phyloP scores from a whole-genome alignment of 2,329 filamentous ascomycete species.

The Apiospora rasikravindrae region DNA sequence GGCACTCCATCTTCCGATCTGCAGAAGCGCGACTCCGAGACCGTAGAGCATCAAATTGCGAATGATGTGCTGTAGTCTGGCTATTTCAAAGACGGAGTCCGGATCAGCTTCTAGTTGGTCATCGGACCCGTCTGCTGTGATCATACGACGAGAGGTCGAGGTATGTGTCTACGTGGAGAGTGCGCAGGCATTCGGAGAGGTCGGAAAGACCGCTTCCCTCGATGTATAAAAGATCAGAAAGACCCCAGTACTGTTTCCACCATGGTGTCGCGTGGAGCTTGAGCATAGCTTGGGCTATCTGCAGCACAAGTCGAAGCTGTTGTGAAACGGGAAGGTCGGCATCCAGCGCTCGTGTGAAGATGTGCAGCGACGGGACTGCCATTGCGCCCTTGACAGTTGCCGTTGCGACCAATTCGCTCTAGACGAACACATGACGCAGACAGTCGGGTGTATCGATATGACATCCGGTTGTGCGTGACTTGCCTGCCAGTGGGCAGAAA shows the following conservation, averaged over 20 bases:
- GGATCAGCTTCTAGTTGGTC: too few relatives aligned
- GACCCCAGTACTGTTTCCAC: background rate
- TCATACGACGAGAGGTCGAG: background rate
- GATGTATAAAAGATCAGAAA: background rate
- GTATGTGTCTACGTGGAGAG: background rate
- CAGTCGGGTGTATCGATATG: background rate
- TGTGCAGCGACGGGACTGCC: background rate
- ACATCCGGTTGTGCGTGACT: background rate
- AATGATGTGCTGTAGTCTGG: slow-evolving; percentile 20
- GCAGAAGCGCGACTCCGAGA: slow-evolving; percentile 25
- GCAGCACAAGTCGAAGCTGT: background rate
- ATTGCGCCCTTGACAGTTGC: background rate
- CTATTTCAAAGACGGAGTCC: background rate
- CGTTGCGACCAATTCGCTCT: too few relatives aligned
- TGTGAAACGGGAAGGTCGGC: background rate
- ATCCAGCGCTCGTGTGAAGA: background rate
- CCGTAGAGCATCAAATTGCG: slow-evolving; percentile 25
- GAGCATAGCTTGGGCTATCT: background rate
- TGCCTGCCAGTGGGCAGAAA: background rate
- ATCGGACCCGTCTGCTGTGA: background rate
- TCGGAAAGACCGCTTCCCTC: background rate
- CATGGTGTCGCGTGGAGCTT: background rate
- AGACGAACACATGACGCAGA: background rate
- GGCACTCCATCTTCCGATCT: slow-evolving; percentile 24
- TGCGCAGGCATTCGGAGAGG: background rate